Percentiles rank a stretch among this genome's conserved stretches.
phyloP scores from a whole-genome alignment of 371 early-diverging fungal species.

The Smittium culicis region DNA sequence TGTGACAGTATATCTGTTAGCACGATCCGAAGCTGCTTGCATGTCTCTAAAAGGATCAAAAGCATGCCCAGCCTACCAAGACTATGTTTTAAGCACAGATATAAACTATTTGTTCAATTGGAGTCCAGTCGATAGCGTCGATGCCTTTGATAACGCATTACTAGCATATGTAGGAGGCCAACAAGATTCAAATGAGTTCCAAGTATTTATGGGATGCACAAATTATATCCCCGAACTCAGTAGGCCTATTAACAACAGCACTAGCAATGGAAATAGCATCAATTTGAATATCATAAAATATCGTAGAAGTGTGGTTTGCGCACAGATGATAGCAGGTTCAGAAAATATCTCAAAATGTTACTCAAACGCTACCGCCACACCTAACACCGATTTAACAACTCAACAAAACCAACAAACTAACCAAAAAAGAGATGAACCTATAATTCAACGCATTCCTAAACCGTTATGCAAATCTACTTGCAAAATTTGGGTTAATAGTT shows the following conservation, averaged over 20 bases:
- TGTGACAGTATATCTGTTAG: too few species aligned
- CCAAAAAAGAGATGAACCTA: background rate
- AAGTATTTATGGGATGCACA: constrained; percentile 25
- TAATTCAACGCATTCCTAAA: constrained; percentile 9
- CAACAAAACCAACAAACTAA: background rate
- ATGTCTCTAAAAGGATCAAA: constrained; percentile 5
- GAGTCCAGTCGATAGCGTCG: constrained; percentile 25
- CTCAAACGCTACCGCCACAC: constrained; percentile 14
- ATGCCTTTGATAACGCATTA: constrained; percentile 28
- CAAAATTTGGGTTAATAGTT: constrained; percentile 23
- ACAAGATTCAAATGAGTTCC: constrained; percentile 26
- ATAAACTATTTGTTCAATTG: constrained; percentile 25
- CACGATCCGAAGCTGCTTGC: too few species aligned
- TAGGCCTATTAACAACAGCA: constrained; percentile 9
- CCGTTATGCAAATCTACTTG: constrained; percentile 29
- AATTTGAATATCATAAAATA: constrained; percentile 25
- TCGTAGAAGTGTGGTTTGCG: constrained; percentile 30
- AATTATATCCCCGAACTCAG: constrained; percentile 25
- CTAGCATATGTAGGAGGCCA: constrained; percentile 27
- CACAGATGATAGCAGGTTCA: constrained; percentile 23
- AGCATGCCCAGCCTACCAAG: constrained; percentile 24
- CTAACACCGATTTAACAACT: constrained; percentile 11
- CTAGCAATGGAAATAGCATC: constrained; percentile 17
- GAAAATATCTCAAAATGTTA: constrained; percentile 28
- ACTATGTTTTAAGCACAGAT: constrained; percentile 27